Conservation (phyloP, 306 rosid genomes). For the Dalbergia cochinchinensis region DNA sequence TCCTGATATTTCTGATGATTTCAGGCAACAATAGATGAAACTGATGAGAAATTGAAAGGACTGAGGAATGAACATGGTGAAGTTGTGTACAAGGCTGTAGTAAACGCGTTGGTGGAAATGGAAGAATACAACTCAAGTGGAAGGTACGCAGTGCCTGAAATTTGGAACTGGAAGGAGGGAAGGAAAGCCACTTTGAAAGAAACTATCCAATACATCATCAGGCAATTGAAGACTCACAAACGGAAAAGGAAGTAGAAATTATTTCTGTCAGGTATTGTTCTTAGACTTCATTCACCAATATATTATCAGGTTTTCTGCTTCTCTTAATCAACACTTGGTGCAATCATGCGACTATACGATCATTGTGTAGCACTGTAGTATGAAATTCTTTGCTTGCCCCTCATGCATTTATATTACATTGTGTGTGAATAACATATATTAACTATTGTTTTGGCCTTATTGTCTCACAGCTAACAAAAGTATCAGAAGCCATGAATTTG, state of each 20-base stretch:
- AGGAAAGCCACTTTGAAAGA: slow-evolving; percentile 60
- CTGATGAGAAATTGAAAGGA: slow-evolving; percentile 57
- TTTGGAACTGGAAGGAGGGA: slow-evolving; percentile 63
- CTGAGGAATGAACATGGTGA: slow-evolving; percentile 57
- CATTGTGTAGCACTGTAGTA: neutral
- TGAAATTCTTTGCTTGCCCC: neutral
- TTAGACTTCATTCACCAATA: neutral
- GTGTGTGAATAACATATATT: neutral
- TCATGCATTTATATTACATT: neutral
- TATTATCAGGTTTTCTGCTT: neutral
- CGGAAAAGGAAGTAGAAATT: slow-evolving; percentile 40
- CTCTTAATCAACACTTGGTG: too few relatives aligned
- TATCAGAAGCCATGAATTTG: neutral
- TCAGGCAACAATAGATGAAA: slow-evolving; percentile 60
- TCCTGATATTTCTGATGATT: slow-evolving; percentile 10
- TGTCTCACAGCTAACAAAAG: slow-evolving; percentile 7
- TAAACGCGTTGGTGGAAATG: slow-evolving; percentile 60
- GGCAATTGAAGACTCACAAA: slow-evolving; percentile 46
- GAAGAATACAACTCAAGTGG: slow-evolving; percentile 75
- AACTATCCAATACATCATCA: slow-evolving; percentile 43
- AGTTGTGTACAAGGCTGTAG: slow-evolving; percentile 56
- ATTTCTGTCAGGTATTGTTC: neutral
- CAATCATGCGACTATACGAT: neutral
- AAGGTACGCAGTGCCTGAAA: slow-evolving; percentile 59
- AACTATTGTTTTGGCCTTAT: neutral